phyloP scores from a whole-genome alignment of 208 protist species.

The Acanthamoeba castellanii region DNA sequence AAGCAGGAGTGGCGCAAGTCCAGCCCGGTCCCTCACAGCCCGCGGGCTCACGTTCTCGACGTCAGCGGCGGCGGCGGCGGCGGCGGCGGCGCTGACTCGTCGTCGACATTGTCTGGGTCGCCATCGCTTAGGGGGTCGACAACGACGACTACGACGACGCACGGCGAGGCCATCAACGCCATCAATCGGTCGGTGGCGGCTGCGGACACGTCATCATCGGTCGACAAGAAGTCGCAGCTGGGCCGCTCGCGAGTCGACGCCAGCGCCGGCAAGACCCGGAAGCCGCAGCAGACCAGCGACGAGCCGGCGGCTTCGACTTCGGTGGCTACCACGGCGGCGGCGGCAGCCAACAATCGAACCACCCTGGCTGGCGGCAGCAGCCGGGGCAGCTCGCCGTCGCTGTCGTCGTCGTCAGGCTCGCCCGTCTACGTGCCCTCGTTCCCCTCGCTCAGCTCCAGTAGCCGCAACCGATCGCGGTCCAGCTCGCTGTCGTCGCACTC shows the following conservation, averaged over 20 bases:
- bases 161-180: not conserved
- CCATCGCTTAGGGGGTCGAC: too few relatives aligned
- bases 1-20: conserved; percentile 60
- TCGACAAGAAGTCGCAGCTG: too few relatives aligned
- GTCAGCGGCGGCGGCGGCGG: too few relatives aligned
- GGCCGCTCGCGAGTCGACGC: too few relatives aligned
- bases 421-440: conserved; percentile 9
- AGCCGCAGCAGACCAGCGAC: too few relatives aligned
- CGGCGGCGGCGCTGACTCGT: too few relatives aligned
- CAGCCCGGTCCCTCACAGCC: not conserved
- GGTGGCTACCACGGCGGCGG: not conserved
- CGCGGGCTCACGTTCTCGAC: not conserved
- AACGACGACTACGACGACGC: not conserved
- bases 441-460: conserved; percentile 2
- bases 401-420: not conserved
- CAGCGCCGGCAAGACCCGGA: too few relatives aligned
- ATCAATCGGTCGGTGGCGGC: too few relatives aligned
- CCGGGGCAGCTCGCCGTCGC: not conserved
- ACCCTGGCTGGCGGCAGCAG: not conserved
- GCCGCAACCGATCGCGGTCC: not conserved
- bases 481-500: not conserved
- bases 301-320: too few relatives aligned
- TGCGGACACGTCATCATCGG: too few relatives aligned
- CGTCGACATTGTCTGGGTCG: too few relatives aligned
- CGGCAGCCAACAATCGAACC: not conserved